Percentiles rank a stretch among this genome's conserved stretches.
phyloP scores from a whole-genome alignment of 768 basidiomycete species.

The Butyriboletus loyo region DNA sequence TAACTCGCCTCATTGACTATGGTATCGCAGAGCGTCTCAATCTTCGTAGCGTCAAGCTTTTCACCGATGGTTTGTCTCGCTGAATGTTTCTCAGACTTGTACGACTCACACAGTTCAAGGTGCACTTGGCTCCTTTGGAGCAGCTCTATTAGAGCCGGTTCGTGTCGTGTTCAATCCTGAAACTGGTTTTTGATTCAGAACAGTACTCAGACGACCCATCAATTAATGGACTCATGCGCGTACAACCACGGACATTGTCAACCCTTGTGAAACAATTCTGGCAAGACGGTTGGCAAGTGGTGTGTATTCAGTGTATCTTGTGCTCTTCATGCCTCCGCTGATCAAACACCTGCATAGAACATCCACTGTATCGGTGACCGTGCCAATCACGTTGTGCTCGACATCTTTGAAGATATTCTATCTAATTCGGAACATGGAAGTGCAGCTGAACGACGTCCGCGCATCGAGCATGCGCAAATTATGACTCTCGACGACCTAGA shows the following conservation, averaged over 20 bases:
- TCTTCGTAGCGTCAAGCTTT: slow-evolving; percentile 68
- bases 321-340: not conserved
- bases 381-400: slow-evolving; percentile 78
- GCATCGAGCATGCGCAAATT: slow-evolving; percentile 94
- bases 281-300: slow-evolving; percentile 80
- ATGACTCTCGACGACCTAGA: slow-evolving; percentile 67
- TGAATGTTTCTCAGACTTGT: not conserved
- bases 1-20: slow-evolving; percentile 59
- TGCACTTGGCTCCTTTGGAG: slow-evolving; percentile 90
- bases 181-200: not conserved
- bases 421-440: slow-evolving; percentile 17
- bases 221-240: slow-evolving; percentile 66
- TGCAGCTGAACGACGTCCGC: slow-evolving; percentile 53
- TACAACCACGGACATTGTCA: slow-evolving; percentile 49
- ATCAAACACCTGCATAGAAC: slow-evolving; percentile 50
- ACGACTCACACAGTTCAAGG: slow-evolving; percentile 39
- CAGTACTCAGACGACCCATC: slow-evolving; percentile 74
- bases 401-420: slow-evolving; percentile 74
- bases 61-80: slow-evolving; percentile 59
- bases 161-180: not conserved
- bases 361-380: slow-evolving; percentile 88
- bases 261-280: slow-evolving; percentile 61
- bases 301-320: slow-evolving; percentile 36
- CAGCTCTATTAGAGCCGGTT: slow-evolving; percentile 74
- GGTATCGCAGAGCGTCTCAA: slow-evolving; percentile 52